Conservation (phyloP, 306 rosid species). For the Gleditsia sinensis region DNA sequence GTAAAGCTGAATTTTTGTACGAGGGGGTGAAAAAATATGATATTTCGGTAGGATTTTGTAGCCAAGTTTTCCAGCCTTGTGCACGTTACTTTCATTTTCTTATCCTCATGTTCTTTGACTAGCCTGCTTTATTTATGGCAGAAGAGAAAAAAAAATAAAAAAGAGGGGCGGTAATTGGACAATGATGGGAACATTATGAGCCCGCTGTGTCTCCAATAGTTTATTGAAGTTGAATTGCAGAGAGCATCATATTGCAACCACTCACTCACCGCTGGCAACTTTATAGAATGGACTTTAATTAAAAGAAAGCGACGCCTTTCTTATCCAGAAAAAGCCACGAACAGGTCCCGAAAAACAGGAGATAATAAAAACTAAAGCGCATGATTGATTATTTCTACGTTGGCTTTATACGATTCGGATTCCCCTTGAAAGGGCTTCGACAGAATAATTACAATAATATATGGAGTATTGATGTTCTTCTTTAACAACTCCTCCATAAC, state of each 20-base stretch:
- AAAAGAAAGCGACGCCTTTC: conserved; percentile 55
- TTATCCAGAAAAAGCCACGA: conserved; percentile 41
- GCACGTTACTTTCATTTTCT: not conserved
- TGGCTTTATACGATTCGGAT: conserved; percentile 57
- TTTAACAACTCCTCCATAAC: not conserved
- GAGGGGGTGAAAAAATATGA: too few species aligned
- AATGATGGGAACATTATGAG: conserved; percentile 25
- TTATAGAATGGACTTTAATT: conserved; percentile 31
- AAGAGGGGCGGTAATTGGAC: not conserved
- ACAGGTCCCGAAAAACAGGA: conserved; percentile 33
- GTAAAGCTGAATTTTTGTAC: too few species aligned
- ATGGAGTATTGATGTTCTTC: not conserved
- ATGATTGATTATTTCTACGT: conserved; percentile 33
- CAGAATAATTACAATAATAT: not conserved
- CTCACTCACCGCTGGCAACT: conserved; percentile 12
- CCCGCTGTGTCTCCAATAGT: conserved; percentile 21
- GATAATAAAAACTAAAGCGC: conserved; percentile 33
- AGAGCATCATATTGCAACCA: not conserved
- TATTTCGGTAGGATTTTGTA: too few species aligned
- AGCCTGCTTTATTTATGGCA: too few species aligned
- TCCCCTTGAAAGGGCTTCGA: conserved; percentile 32
- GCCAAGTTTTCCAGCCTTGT: too few species aligned
- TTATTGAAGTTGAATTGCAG: conserved; percentile 11
- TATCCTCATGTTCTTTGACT: not conserved
- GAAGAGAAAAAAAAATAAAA: too few species aligned